Evolutionary conservation across 1,139 yeast species (phyloP), one percentile per base, ranked within the genome.

Genomic region (Diutina pseudorugosa): DNA sequence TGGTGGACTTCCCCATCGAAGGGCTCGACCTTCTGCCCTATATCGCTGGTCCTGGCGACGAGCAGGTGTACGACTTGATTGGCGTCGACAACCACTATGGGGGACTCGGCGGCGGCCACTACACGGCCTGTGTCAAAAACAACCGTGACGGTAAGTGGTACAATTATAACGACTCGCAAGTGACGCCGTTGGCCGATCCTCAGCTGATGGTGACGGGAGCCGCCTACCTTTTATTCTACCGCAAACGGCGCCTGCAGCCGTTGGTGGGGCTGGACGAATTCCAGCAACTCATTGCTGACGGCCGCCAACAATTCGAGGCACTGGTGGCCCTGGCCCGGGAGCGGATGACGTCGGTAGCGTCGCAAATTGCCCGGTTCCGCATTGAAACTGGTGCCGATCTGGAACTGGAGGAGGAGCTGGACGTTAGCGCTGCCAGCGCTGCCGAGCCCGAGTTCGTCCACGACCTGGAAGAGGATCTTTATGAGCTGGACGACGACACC

Each of bases 1-100:
- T 82, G 41, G 94, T 93, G 27, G 85, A 86, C 52, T 93, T 93
- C 65, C 98, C 98, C 1, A 83, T 90, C 47, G 84, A 80, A 57
- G 93, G 88, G 0, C 72, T 93, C 49, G 94, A 91, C 61, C 75
- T 93, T 74, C 65, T 79, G 2, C 52, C 54, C 14, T 65, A 70
- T 14, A 64, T 66, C 18, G 71, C 67, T 19, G 67, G 67, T 12
- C n/a, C 51, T n/a, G 40, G 41, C 27, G 69, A 69, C 5, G 68
- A 68, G 8, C 61, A 67, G 18, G 65, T 88, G 0, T 93, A 93
- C 65, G 98, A 93, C 64, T 72, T 93, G 59, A 76, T 88, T 61
- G 98, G 95, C 0, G 97, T 93, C 25, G 98, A 91, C 64, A 91
- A 91, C 65, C 98, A 93, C 64, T 91, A 76, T 64, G 98, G 98